Evolutionary conservation across 768 basidiomycete genomes (phyloP), one percentile per base, ranked within the genome.

Genomic region (Tricholoma bakamatsutake): DNA sequence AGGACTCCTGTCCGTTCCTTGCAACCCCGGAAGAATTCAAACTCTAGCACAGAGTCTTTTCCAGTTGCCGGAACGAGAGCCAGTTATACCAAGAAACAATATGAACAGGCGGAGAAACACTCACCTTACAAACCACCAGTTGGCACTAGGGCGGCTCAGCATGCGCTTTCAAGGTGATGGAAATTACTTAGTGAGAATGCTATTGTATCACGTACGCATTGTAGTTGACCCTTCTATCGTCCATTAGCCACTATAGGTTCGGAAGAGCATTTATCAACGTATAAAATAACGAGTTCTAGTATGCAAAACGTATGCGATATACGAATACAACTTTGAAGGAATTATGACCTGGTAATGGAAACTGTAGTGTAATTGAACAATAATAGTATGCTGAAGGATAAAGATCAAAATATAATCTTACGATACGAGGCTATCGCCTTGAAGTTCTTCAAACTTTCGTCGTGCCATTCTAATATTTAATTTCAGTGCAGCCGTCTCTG

Each of bases 391-490:
- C 45, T 39, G 27, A 27, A 45, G 48, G 45, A 46, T 42, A 11
- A 42, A 42, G 40, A n/a, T 42, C 17, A 33, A 27, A 6, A 24
- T 51, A n/a, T 28, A 17, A 31, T 30, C 2, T 66, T 64, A 75
- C 12, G 72, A 69, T 55, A 69, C 57, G 47, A 84, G 70, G 59
- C 81, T 85, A 67, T 88, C 85, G 8, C 83, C 86, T 68, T 93
- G 90, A 27, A 98, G 80, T 63, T 93, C 89, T 62, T 93, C 91
- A 56, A 98, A 94, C 68, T 95, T 95, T 52, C 79, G 75, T 28
- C 92, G 82, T 18, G 91, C 90, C 64, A 95, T 82, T 35, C 85
- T 82, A 57, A 98, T 88, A 67, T 97, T 97, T 69, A 94, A 78
- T 67, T 84, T 85, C 59, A 98, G 68, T 12, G 93, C 90, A 2